Percentiles rank a stretch among this genome's conserved stretches.
These are phyloP conservation scores for Starmerella bombicola DNA, from an alignment of 805 yeast species.

Conservation along the genomic window DNA sequence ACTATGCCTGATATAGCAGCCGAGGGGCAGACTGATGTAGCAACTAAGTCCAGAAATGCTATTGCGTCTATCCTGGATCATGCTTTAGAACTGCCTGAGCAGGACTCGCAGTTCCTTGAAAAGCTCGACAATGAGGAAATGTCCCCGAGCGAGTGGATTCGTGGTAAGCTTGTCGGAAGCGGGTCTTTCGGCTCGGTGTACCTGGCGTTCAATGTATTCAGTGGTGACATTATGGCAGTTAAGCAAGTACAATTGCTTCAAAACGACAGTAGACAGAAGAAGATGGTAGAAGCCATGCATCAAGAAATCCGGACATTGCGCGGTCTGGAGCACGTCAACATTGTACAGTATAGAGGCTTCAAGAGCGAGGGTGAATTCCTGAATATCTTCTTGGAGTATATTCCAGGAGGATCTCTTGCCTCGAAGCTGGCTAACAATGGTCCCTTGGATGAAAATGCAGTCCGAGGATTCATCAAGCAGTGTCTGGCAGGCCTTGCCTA, in stretches of 20 bases:
- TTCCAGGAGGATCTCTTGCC: conserved; percentile 62
- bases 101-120: conserved; percentile 29
- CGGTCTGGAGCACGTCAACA: conserved; percentile 77
- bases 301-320: conserved; percentile 46
- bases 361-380: conserved; percentile 56
- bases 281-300: conserved; percentile 22
- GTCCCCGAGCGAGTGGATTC: conserved; percentile 77
- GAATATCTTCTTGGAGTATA: conserved; percentile 71
- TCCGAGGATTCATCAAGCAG: conserved; percentile 60
- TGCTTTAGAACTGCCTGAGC: background rate
- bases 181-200: conserved; percentile 93
- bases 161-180: conserved; percentile 85
- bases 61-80: background rate
- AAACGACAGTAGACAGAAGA: conserved; percentile 23
- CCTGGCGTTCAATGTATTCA: conserved; percentile 77
- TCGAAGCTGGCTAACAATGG: conserved; percentile 50
- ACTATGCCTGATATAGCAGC: conserved; percentile 2
- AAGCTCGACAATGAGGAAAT: conserved; percentile 31
- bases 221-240: conserved; percentile 95
- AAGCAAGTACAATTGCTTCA: conserved; percentile 71
- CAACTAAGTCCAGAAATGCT: background rate
- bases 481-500: conserved; percentile 63
- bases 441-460: conserved; percentile 66
- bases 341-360: conserved; percentile 85
- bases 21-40: background rate